A percentile compares a stretch with the other conserved stretches of the same genome.
These are phyloP conservation scores for Acer negundo DNA, from an alignment of 345 rosid species.

Conservation along the genomic window DNA sequence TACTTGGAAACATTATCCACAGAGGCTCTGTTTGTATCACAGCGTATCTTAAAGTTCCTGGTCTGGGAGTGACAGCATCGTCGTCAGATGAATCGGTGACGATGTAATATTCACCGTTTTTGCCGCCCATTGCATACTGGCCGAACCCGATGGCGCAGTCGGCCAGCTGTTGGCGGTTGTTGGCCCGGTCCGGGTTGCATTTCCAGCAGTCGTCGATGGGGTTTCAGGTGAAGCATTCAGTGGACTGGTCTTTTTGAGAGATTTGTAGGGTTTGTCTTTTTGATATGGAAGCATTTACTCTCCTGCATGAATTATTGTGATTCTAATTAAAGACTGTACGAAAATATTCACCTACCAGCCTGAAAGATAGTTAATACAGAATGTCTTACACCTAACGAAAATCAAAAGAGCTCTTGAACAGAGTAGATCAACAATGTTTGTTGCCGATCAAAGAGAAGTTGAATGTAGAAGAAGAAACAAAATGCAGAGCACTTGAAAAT, in stretches of 20 bases:
- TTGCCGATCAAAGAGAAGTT: not conserved
- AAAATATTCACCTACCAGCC: not conserved
- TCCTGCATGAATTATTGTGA: conserved; percentile 42
- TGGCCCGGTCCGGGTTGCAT: conserved; percentile 95
- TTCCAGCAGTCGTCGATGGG: conserved; percentile 99
- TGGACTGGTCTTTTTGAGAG: conserved; percentile 36
- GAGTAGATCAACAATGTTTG: not conserved
- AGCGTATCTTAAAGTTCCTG: conserved; percentile 91
- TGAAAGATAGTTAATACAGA: not conserved
- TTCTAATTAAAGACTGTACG: not conserved
- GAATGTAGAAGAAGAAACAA: not conserved
- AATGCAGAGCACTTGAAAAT: not conserved
- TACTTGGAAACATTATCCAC: conserved; percentile 92
- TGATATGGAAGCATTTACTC: conserved; percentile 76
- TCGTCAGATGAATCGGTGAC: conserved; percentile 90
- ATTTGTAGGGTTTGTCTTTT: conserved; percentile 62
- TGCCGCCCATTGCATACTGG: conserved; percentile 89
- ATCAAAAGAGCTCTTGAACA: not conserved
- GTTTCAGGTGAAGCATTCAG: conserved; percentile 74
- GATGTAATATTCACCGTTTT: conserved; percentile 78
- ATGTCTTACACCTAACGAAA: not conserved
- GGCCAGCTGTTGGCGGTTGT: conserved; percentile 83
- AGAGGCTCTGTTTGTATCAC: conserved; percentile 87
- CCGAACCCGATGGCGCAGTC: conserved; percentile 97
- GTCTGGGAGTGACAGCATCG: conserved; percentile 77